A percentile compares a stretch with the other conserved stretches of the same genome.
Evolutionary conservation across 306 rosid genomes (phyloP).

Genomic region (Dryas octopetala): DNA sequence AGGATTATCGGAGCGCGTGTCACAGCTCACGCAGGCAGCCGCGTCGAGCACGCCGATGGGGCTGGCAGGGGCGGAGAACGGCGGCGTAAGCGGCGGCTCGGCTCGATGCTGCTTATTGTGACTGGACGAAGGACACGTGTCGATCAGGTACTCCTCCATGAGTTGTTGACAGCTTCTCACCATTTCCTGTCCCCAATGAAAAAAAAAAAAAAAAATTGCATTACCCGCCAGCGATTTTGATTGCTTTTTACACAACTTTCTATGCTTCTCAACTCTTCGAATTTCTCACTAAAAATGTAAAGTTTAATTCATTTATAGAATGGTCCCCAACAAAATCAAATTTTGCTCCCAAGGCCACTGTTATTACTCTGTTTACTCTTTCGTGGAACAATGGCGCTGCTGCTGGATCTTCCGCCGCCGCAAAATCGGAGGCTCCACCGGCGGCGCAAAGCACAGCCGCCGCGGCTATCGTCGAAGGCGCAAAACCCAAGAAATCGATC

Average conservation of each 20-base stretch:
- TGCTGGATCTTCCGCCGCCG: background rate
- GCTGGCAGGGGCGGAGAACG: constrained; percentile 41
- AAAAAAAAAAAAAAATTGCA: constrained; percentile 6
- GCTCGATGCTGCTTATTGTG: constrained; percentile 20
- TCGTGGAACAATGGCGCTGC: constrained; percentile 26
- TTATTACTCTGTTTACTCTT: constrained; percentile 41
- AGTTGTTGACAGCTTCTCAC: constrained; percentile 84
- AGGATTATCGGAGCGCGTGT: constrained; percentile 45
- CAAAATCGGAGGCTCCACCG: constrained; percentile 10
- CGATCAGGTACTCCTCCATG: constrained; percentile 61
- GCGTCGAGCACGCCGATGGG: constrained; percentile 78
- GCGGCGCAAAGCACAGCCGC: constrained; percentile 67
- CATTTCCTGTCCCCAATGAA: constrained; percentile 56
- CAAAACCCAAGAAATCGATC: constrained; percentile 49
- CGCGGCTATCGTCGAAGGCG: constrained; percentile 65
- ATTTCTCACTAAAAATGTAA: constrained; percentile 4
- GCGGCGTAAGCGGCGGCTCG: constrained; percentile 18
- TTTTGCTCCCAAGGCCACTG: constrained; percentile 1
- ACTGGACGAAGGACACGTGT: constrained; percentile 52
- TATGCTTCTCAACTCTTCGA: constrained; percentile 26
- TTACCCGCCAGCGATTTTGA: background rate
- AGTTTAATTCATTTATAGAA: background rate
- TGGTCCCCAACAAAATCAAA: background rate
- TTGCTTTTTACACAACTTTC: constrained; percentile 29
- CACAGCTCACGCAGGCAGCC: constrained; percentile 53